Evolutionary conservation across 1,284 basidiomycete genomes (phyloP), one percentile per base, ranked within the genome.

Genomic region (Amylostereum areolatum): DNA sequence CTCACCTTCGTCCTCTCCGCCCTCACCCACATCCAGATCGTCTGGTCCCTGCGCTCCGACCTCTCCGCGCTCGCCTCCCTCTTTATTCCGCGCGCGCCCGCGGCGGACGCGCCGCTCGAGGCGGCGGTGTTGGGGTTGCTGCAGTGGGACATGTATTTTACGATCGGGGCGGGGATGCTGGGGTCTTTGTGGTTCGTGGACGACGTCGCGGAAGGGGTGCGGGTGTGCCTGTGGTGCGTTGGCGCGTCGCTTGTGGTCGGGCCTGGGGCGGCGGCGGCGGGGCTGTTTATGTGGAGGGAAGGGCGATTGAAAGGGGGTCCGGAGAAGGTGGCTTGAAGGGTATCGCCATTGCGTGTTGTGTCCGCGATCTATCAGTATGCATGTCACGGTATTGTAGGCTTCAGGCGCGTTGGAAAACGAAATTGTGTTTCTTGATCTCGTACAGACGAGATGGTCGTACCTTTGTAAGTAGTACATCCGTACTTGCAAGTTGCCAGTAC

Each of bases 61-160:
- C n/a, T n/a, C n/a, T n/a, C n/a, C n/a, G n/a, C n/a, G n/a, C 41
- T 40, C 35, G 49, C n/a, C 3, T 37, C 46, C 3, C 43, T 56
- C 43, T 49, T 10, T 10, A 10, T 45, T 32, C 46, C 46, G 31
- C 53, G 48, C 35, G 11, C 49, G 0, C 55, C 55, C 5, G 32
- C 36, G 3, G 37, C 52, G 29, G 39, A n/a, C 10, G 43, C 50
- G 3, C 39, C 43, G 8, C 33, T 46, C 35, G 42, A 50, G 27
- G 41, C 32, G 9, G 64, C 62, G 42, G 60, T 63, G 3, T 55
- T 67, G 24, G 58, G 70, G 44, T 66, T 77, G 39, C 58, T 78
- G 40, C 69, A 74, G 52, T 79, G 74, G 74, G 73, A 79, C 49
- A 46, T 59, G 6, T 47, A 62, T 5, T 63, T 77, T 25, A 63